phyloP scores from a whole-genome alignment of 2,329 filamentous ascomycete species.

The Scorias spongiosa region DNA sequence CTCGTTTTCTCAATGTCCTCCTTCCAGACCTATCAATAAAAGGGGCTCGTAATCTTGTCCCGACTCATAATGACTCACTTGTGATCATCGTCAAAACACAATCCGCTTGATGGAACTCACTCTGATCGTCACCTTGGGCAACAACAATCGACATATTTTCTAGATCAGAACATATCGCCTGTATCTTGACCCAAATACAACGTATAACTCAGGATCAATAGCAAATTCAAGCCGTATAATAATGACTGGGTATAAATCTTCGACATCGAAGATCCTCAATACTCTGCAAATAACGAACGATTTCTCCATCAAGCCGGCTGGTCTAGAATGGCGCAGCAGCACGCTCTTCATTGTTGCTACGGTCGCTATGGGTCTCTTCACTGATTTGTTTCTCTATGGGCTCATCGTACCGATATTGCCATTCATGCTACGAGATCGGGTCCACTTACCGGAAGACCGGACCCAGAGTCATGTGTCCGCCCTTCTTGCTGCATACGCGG shows the following conservation, averaged over 20 bases:
- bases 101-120: too few relatives aligned
- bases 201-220: too few relatives aligned
- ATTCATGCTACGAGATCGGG: constrained; percentile 39
- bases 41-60: too few relatives aligned
- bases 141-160: too few relatives aligned
- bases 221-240: too few relatives aligned
- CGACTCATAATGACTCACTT: too few relatives aligned
- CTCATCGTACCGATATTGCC: constrained; percentile 44
- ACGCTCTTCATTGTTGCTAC: constrained; percentile 44
- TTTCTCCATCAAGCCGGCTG: constrained; percentile 18
- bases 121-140: too few relatives aligned
- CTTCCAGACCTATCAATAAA: too few relatives aligned
- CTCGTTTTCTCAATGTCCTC: too few relatives aligned
- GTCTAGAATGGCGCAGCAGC: constrained; percentile 41
- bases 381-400: constrained; percentile 45
- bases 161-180: too few relatives aligned
- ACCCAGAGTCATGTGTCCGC: constrained; percentile 39
- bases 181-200: too few relatives aligned
- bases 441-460: constrained; percentile 31
- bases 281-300: constrained; percentile 21
- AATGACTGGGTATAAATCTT: background rate
- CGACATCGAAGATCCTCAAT: constrained; percentile 12
- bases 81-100: too few relatives aligned
- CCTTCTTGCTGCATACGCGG: constrained; percentile 40
- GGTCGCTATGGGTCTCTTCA: constrained; percentile 40